phyloP scores from a whole-genome alignment of 441 rosid species.

The Gossypium gossypioides region DNA sequence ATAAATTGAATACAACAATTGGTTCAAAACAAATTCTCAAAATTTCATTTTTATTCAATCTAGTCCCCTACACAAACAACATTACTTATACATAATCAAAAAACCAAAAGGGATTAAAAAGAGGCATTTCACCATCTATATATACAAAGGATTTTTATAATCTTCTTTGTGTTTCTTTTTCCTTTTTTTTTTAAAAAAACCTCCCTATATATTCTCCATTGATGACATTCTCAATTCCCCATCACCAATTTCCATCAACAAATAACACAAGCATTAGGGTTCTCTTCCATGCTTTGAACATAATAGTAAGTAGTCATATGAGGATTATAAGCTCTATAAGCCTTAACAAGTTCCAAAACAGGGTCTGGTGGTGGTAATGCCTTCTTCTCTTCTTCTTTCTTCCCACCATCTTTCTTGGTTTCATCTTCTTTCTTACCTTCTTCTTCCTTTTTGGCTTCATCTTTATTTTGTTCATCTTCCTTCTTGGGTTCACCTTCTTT shows the following conservation, averaged over 20 bases:
- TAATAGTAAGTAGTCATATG: slow-evolving; percentile 59
- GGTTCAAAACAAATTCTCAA: slow-evolving; percentile 15
- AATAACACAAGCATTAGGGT: slow-evolving; percentile 79
- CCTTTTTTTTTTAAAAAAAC: neutral
- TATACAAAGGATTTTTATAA: slow-evolving; percentile 15
- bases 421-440: slow-evolving; percentile 27
- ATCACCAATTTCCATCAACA: slow-evolving; percentile 22
- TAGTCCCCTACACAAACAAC: slow-evolving; percentile 10
- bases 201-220: neutral
- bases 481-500: slow-evolving; percentile 29
- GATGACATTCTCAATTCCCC: neutral
- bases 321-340: slow-evolving; percentile 79
- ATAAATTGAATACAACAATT: neutral
- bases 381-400: slow-evolving; percentile 29
- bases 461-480: slow-evolving; percentile 29
- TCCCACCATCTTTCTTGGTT: slow-evolving; percentile 28
- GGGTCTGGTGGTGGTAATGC: slow-evolving; percentile 49
- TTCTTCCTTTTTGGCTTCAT: slow-evolving; percentile 36
- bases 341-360: slow-evolving; percentile 55
- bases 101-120: neutral
- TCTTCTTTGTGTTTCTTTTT: slow-evolving; percentile 7
- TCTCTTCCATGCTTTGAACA: slow-evolving; percentile 78
- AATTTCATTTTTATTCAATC: slow-evolving; percentile 32
- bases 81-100: slow-evolving; percentile 16
- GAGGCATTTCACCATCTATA: slow-evolving; percentile 20